phyloP scores from a whole-genome alignment of 164 flowering plant genomes.

The Dillenia suffruticosa region DNA sequence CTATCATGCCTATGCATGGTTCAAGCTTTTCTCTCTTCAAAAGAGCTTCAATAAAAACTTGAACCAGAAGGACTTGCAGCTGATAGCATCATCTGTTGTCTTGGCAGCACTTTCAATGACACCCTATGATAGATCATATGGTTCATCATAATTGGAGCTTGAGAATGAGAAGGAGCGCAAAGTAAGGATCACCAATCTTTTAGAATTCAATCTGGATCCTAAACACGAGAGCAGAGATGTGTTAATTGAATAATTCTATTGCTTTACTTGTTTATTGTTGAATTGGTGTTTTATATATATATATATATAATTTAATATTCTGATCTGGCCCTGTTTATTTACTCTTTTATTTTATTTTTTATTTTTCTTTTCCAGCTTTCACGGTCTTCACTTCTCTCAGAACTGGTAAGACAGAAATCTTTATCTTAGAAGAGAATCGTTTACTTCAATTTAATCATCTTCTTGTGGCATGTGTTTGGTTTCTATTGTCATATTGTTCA shows the following conservation, averaged over 20 bases:
- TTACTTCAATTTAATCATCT: too few relatives aligned
- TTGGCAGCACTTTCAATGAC: conserved; percentile 78
- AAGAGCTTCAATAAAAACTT: conserved; percentile 85
- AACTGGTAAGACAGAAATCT: conserved; percentile 55
- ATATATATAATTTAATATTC: not conserved
- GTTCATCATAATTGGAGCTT: conserved; percentile 81
- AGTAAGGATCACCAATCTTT: conserved; percentile 74
- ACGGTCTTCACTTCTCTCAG: conserved; percentile 68
- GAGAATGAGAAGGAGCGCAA: conserved; percentile 89
- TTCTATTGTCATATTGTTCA: not conserved
- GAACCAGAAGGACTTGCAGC: conserved; percentile 81
- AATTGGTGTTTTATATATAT: not conserved
- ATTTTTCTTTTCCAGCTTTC: conserved; percentile 55
- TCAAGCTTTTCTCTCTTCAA: conserved; percentile 76
- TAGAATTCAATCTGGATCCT: conserved; percentile 70
- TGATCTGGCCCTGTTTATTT: not conserved
- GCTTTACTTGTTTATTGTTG: too few relatives aligned
- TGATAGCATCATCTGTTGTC: conserved; percentile 88
- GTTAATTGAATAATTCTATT: conserved; percentile 34
- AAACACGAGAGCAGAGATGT: conserved; percentile 74
- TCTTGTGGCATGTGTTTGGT: not conserved
- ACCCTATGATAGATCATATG: conserved; percentile 56
- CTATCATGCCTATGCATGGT: conserved; percentile 96
- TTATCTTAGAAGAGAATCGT: too few relatives aligned
- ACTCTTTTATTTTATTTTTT: too few relatives aligned